Base-by-base conservation (phyloP, 2,329 filamentous ascomycete species). In the Sporothrix brasiliensis region DNA sequence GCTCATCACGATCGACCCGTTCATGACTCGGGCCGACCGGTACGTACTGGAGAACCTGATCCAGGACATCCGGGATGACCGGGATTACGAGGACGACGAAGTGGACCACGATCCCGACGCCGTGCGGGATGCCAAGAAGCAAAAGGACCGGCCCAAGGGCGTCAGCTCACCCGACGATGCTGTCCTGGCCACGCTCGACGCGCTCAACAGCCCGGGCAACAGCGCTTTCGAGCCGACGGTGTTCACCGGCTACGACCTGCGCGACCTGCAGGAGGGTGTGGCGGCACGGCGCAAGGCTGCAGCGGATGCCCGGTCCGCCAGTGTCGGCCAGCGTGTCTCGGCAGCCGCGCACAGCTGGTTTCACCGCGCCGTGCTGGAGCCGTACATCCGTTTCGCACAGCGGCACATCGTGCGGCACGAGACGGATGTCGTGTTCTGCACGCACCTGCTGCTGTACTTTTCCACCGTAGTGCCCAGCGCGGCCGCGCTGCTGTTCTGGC, bases 371-470 rank as follows among this genome's bases (percentile, higher is more conserved):
- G 24, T 90, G 2, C 79, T 92, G 21, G 80, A 83, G 53, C 87
- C 88, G 0, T 92, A 92, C 77, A 80, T 89, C 63, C 78, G 79
- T 16, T 79, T 84, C 76, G 90, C 87, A 1, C 82, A 82, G 54
- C 79, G 77, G 2, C 49, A 74, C 41, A 78, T 89, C 27, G 89
- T 91, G 11, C 88, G 91, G 16, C 81, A 87, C 71, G 84, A 87
- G 69, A 91, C 90, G 0, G 92, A 94, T 77, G 90, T 94, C 21
- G 86, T 93, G 61, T 92, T 94, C 84, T 79, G 94, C 70, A 92
- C 90, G 0, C 91, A 94, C 78, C 83, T 94, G 27, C 77, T 93
- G 49, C 80, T 93, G 34, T 94, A 94, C 81, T 84, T 90, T 71
- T 82, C 81, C 69, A 92, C 91, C 0, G 89, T 89, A 0, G 79